A percentile compares a stretch with the other conserved stretches of the same genome.
phyloP scores from a whole-genome alignment of 2,329 filamentous ascomycete species.

The Neobulgaria alba region DNA sequence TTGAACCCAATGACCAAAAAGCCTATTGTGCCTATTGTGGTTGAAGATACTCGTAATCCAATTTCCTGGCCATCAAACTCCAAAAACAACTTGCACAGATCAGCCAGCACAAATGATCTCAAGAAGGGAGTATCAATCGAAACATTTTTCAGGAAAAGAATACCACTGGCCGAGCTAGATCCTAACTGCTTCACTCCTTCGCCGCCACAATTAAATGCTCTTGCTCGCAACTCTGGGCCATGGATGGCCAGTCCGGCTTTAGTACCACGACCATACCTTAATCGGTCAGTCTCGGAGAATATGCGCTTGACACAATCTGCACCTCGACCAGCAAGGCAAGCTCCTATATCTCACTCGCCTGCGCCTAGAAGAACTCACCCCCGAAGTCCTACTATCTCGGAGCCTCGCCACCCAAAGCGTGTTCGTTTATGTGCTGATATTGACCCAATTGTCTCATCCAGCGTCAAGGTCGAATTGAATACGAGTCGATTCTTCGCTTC shows the following conservation, averaged over 20 bases:
- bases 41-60: slow-evolving; percentile 14
- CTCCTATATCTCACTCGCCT: slow-evolving; percentile 19
- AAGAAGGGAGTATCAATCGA: slow-evolving; percentile 56
- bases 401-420: slow-evolving; percentile 40
- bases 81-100: background rate
- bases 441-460: slow-evolving; percentile 28
- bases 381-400: slow-evolving; percentile 33
- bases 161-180: slow-evolving; percentile 57
- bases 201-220: slow-evolving; percentile 32
- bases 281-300: slow-evolving; percentile 6
- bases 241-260: slow-evolving; percentile 43
- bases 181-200: slow-evolving; percentile 55
- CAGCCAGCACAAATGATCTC: slow-evolving; percentile 32
- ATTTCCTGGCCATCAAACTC: slow-evolving; percentile 11
- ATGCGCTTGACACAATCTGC: slow-evolving; percentile 20
- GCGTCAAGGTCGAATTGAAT: slow-evolving; percentile 26
- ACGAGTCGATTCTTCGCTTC: slow-evolving; percentile 41
- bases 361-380: slow-evolving; percentile 32
- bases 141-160: slow-evolving; percentile 56
- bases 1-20: slow-evolving; percentile 85
- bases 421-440: slow-evolving; percentile 42
- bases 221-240: slow-evolving; percentile 38
- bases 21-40: slow-evolving; percentile 34
- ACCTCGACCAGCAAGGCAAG: slow-evolving; percentile 26
- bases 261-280: slow-evolving; percentile 19